Conservation (phyloP, 176 grass and related monocot genomes). For the Aegilops longissima region DNA sequence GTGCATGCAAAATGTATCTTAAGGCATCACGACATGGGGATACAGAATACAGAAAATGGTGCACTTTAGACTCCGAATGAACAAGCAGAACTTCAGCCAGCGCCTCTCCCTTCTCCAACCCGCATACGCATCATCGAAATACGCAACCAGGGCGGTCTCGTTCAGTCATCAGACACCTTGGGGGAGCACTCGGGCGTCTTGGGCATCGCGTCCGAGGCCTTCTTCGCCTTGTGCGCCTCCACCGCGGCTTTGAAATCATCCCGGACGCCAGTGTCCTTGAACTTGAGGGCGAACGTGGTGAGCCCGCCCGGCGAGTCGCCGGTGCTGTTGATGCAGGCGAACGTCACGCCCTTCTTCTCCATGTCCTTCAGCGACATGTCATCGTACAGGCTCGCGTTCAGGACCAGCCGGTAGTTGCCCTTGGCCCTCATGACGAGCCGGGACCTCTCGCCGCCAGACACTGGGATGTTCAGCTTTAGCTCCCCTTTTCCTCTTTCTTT, state of each 20-base stretch:
- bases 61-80: background rate
- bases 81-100: constrained; percentile 12
- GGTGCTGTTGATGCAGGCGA: constrained; percentile 80
- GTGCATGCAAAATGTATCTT: constrained; percentile 12
- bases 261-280: constrained; percentile 61
- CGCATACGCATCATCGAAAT: background rate
- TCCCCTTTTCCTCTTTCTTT: constrained; percentile 97
- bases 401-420: constrained; percentile 73
- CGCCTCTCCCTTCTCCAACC: background rate
- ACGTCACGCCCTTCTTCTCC: constrained; percentile 88
- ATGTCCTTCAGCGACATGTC: constrained; percentile 89
- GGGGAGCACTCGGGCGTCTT: constrained; percentile 50
- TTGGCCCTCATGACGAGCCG: constrained; percentile 87
- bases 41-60: background rate
- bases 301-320: constrained; percentile 47
- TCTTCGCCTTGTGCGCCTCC: constrained; percentile 40
- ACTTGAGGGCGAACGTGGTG: constrained; percentile 79
- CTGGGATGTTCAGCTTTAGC: constrained; percentile 72
- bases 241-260: constrained; percentile 61
- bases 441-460: constrained; percentile 48
- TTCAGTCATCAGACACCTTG: constrained; percentile 32
- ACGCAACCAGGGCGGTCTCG: background rate
- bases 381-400: constrained; percentile 77
- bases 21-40: background rate
- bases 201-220: background rate